Conservation (phyloP, 148 eudicot species). For the Vaccinium corymbosum region DNA sequence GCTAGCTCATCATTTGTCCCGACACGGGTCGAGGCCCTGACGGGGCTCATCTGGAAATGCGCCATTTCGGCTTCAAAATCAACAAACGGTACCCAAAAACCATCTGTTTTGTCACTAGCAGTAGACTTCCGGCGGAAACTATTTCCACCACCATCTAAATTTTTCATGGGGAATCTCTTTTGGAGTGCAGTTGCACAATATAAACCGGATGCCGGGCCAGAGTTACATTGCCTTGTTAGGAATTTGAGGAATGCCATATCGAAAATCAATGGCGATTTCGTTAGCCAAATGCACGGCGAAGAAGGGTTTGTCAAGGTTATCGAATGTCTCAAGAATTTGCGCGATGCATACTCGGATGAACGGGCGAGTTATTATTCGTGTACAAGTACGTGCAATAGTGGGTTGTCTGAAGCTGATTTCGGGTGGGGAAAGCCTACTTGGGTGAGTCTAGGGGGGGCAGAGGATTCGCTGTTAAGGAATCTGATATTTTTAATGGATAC, state of each 20-base stretch:
- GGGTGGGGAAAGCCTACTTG: conserved; percentile 34
- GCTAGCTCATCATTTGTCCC: conserved; percentile 4
- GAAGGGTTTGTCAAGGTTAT: neutral
- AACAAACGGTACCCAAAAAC: neutral
- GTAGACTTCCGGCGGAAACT: neutral
- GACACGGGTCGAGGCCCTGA: conserved; percentile 11
- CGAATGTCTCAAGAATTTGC: neutral
- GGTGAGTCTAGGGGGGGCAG: conserved; percentile 17
- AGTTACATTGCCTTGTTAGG: neutral
- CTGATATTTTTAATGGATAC: conserved; percentile 21
- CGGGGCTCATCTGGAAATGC: conserved; percentile 31
- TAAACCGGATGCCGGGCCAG: neutral
- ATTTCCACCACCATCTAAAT: neutral
- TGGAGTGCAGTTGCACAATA: neutral
- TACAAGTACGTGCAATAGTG: conserved; percentile 16
- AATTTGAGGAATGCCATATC: neutral
- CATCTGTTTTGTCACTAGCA: neutral
- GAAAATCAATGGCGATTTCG: neutral
- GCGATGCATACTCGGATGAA: neutral
- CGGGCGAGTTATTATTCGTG: neutral
- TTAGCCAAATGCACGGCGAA: conserved; percentile 7
- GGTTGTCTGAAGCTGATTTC: conserved; percentile 25
- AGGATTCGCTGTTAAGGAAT: conserved; percentile 3
- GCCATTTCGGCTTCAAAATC: conserved; percentile 13
- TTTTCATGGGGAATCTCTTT: neutral